Percentiles rank a stretch among this genome's conserved stretches.
Evolutionary conservation across 768 basidiomycete species (phyloP).

Genomic region (Cystobasidiopsis lactophilus): DNA sequence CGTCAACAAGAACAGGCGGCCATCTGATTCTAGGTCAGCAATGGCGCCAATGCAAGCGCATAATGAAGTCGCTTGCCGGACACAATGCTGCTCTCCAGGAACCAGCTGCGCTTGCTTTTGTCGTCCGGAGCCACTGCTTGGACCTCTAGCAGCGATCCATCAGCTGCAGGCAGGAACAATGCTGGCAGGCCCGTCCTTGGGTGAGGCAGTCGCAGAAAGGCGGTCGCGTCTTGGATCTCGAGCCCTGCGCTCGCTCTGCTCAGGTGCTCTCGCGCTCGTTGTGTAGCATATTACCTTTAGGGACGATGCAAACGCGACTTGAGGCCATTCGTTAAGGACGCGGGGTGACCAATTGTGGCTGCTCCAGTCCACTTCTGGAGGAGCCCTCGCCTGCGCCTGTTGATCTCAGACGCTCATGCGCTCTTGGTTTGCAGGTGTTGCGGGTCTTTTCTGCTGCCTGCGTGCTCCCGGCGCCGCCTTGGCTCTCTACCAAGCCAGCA

Average conservation of each 20-base stretch:
- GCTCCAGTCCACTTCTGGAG: no score
- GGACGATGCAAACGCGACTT: neutral
- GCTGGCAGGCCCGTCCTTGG: constrained; percentile 6
- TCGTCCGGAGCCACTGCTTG: constrained; percentile 9
- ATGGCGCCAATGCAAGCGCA: neutral
- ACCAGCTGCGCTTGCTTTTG: constrained; percentile 10
- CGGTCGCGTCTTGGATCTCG: neutral
- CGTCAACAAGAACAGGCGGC: constrained; percentile 9
- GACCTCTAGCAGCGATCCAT: constrained; percentile 4
- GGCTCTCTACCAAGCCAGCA: no score
- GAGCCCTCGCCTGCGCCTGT: no score
- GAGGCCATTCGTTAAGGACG: neutral
- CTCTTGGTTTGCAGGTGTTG: no score
- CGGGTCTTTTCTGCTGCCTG: no score
- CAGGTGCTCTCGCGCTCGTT: no score
- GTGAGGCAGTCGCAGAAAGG: constrained; percentile 10
- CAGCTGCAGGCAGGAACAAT: neutral
- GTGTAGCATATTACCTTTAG: neutral
- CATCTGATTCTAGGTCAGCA: neutral
- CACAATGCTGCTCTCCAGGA: constrained; percentile 4
- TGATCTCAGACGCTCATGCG: no score
- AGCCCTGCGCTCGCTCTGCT: no score
- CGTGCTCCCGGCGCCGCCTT: no score
- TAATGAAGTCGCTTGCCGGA: neutral
- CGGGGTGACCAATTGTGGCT: no score